Conservation (phyloP, 2,329 filamentous ascomycete species). For the Peltaster fructicola region DNA sequence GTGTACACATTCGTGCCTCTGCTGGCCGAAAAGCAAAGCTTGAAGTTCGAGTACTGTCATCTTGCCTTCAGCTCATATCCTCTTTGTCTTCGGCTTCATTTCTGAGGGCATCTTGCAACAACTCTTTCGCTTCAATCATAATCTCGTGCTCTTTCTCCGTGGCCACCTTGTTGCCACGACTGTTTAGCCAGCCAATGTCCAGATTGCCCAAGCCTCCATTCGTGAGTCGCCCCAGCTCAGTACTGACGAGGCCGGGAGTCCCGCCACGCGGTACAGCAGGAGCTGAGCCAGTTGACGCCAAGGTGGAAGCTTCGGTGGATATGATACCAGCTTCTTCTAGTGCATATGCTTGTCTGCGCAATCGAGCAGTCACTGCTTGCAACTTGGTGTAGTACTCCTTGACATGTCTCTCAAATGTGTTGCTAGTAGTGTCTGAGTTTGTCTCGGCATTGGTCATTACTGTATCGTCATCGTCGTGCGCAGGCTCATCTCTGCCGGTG, state of each 20-base stretch:
- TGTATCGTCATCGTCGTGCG: conserved; percentile 14
- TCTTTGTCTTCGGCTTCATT: no score
- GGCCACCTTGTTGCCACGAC: conserved; percentile 63
- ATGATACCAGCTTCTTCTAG: conserved; percentile 70
- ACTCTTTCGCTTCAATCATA: conserved; percentile 43
- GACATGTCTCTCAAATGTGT: conserved; percentile 38
- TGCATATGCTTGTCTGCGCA: conserved; percentile 60
- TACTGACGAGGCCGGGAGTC: conserved; percentile 5
- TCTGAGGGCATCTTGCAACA: conserved; percentile 34
- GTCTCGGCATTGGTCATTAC: conserved; percentile 34
- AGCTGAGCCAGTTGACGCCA: conserved; percentile 11
- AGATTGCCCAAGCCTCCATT: conserved; percentile 37
- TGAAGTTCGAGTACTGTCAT: no score
- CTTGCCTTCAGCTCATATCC: no score
- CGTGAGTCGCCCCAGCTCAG: conserved; percentile 15
- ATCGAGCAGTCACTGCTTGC: conserved; percentile 54
- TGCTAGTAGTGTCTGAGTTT: conserved; percentile 33
- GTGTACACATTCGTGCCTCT: no score
- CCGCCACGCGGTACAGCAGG: conserved; percentile 8
- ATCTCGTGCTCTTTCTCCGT: conserved; percentile 71
- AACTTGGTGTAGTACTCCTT: conserved; percentile 53
- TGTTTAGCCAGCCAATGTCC: conserved; percentile 82
- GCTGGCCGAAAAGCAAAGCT: no score
- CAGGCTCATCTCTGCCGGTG: conserved; percentile 27
- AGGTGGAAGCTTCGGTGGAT: conserved; percentile 23